A percentile compares a stretch with the other conserved stretches of the same genome.
Conservation (phyloP, 306 rosid genomes). For the Fragaria iinumae region DNA sequence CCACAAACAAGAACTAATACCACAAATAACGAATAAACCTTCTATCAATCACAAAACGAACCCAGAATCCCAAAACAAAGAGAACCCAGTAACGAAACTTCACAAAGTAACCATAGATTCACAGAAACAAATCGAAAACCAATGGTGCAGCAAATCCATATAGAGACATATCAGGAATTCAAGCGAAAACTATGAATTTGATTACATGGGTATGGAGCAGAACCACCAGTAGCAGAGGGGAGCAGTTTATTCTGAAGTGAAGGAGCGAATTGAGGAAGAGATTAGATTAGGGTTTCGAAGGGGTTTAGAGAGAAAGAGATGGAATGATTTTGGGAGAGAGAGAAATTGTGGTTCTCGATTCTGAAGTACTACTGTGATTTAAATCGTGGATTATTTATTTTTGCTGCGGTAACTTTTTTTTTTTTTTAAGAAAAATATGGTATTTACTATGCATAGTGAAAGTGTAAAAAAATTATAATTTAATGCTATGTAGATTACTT, state of each 20-base stretch:
- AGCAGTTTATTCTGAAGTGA: background rate
- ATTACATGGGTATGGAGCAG: slow-evolving; percentile 34
- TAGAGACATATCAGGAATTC: background rate
- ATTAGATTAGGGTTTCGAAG: slow-evolving; percentile 41
- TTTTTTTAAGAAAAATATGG: no score
- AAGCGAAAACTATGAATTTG: background rate
- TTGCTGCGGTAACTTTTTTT: background rate
- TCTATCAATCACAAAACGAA: background rate
- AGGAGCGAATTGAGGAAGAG: background rate
- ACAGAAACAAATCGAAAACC: background rate
- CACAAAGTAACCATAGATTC: background rate
- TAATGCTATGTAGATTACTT: background rate
- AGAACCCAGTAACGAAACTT: background rate
- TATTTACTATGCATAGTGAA: background rate
- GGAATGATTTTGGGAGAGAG: slow-evolving; percentile 2
- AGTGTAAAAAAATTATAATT: no score
- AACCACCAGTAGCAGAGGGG: background rate
- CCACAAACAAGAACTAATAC: background rate
- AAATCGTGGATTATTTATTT: background rate
- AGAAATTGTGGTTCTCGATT: background rate
- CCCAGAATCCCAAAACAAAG: slow-evolving; percentile 6
- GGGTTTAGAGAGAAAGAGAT: slow-evolving; percentile 24
- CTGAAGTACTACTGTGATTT: background rate
- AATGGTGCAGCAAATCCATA: slow-evolving; percentile 6
- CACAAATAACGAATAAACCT: background rate